Evolutionary conservation across 768 basidiomycete species (phyloP), one percentile per base, ranked within the genome.

Genomic region (Boletellus ananas): DNA sequence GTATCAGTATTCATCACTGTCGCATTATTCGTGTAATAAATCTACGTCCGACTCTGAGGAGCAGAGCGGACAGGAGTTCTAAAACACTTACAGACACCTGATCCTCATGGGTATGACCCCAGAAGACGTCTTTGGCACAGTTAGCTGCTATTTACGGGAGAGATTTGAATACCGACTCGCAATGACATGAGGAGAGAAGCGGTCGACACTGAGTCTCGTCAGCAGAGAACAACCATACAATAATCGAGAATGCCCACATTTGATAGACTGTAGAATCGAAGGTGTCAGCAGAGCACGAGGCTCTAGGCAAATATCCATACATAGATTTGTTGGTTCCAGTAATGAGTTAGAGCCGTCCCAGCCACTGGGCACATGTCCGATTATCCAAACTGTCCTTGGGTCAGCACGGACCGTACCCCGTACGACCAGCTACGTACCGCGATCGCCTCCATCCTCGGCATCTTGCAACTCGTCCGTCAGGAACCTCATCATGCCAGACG

Each of bases 111-210:
- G 82, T 80, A 58, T 90, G 88, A 6, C 87, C 87, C 61, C 74
- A 90, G 72, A 89, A 87, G n/a, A 88, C 79, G 55, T 79, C 85
- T 83, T 47, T 34, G 44, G 35, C 23, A 43, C 45, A 44, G 49
- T 56, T 58, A 54, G 51, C 50, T 36, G 54, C 17, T 43, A 8
- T 36, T 36, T 20, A 29, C 2, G 23, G n/a, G 9, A 16, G 16
- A 43, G 2, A 23, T 34, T 20, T 25, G 13, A n/a, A 11, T 37
- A 74, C 83, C 37, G 46, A 85, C 83, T 84, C 38, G 85, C 83
- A 53, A 88, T 84, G 47, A 87, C 85, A 58, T 88, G 86, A 27
- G 85, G 85, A 8, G 85, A 83, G 65, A 76, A 88, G n/a, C 85
- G 83, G 58, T 88, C 85, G 48, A 88, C 80, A 47, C 85, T 87